phyloP scores from a whole-genome alignment of 345 rosid species.

The Brassica rapa region DNA sequence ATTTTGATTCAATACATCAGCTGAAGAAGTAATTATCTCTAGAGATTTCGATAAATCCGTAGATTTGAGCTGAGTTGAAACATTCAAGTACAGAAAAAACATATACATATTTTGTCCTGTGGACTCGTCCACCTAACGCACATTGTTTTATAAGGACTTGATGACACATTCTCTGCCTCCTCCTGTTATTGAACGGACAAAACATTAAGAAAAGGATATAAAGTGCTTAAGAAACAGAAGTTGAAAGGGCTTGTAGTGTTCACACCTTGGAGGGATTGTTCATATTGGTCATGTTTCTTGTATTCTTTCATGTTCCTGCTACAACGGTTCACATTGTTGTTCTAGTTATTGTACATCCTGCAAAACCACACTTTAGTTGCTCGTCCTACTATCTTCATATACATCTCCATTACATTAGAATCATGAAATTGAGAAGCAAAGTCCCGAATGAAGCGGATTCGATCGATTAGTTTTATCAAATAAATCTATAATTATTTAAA shows the following conservation, averaged over 20 bases:
- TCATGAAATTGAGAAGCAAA: neutral
- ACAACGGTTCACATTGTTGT: conserved; percentile 17
- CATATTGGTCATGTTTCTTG: conserved; percentile 1
- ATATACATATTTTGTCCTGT: neutral
- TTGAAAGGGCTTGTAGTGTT: neutral
- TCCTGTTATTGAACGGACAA: too few species aligned
- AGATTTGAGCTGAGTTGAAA: neutral
- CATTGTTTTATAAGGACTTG: neutral
- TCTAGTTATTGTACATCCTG: neutral
- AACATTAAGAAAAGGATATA: too few species aligned
- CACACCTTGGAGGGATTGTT: neutral
- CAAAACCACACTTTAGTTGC: neutral
- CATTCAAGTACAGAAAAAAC: neutral
- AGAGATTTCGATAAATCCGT: too few species aligned
- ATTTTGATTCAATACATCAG: too few species aligned
- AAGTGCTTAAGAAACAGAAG: too few species aligned
- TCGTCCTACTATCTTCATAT: neutral
- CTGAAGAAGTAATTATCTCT: too few species aligned
- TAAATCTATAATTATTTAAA: too few species aligned
- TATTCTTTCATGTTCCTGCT: conserved; percentile 5
- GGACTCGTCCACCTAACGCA: conserved; percentile 17
- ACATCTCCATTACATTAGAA: neutral
- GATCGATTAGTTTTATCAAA: too few species aligned
- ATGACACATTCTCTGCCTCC: too few species aligned
- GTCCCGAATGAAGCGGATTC: too few species aligned